Evolutionary conservation across 306 rosid species (phyloP).

Genomic region (Quercus dentata): DNA sequence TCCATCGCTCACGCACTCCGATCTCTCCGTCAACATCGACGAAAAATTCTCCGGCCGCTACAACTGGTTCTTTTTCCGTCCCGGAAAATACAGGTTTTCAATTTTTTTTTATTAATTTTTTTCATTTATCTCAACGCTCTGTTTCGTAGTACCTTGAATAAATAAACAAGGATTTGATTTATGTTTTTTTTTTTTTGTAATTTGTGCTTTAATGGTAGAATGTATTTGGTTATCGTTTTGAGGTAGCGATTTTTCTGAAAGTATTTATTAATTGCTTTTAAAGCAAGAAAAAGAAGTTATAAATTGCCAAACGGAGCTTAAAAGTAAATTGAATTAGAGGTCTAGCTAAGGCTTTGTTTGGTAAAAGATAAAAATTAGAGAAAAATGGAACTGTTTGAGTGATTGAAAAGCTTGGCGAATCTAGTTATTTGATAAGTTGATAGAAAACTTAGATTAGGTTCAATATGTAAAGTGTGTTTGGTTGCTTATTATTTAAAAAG

Average conservation of each 20-base stretch:
- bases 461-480: too few species aligned
- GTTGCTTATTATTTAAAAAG: too few species aligned
- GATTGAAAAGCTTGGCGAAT: background rate
- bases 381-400: background rate
- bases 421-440: background rate
- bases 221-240: background rate
- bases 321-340: background rate
- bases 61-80: slow-evolving; percentile 63
- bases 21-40: slow-evolving; percentile 71
- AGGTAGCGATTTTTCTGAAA: too few species aligned
- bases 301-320: background rate
- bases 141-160: background rate
- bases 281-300: background rate
- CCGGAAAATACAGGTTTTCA: slow-evolving; percentile 66
- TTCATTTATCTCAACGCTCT: too few species aligned
- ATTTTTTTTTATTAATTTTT: background rate
- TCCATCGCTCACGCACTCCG: slow-evolving; percentile 79
- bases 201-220: background rate
- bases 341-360: background rate
- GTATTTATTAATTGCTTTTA: too few species aligned
- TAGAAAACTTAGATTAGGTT: too few species aligned
- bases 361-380: background rate
- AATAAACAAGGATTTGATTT: background rate
- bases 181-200: background rate
- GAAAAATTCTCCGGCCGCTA: slow-evolving; percentile 64